Conservation (phyloP, 176 grass and related monocot genomes). For the Musa itinerans region DNA sequence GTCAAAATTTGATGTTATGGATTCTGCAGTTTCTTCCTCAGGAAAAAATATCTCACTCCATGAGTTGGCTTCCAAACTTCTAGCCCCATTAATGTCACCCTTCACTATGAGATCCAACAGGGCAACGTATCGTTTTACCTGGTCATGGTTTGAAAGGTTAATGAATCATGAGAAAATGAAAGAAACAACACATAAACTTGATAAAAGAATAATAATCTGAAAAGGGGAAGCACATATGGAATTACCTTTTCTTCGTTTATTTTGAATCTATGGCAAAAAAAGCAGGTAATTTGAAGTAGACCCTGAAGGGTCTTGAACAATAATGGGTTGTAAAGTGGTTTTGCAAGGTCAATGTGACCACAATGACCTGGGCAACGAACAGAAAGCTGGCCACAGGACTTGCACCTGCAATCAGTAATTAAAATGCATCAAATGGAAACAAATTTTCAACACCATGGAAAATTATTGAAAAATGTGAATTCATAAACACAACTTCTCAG, state of each 20-base stretch:
- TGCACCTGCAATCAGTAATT: conserved; percentile 46
- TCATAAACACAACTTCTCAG: too few relatives aligned
- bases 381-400: conserved; percentile 62
- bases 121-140: conserved; percentile 50
- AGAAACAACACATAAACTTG: not conserved
- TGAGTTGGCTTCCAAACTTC: conserved; percentile 34
- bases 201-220: conserved; percentile 1
- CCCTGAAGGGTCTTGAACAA: conserved; percentile 47
- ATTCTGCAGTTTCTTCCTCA: conserved; percentile 29
- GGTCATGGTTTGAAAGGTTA: conserved; percentile 22
- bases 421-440: conserved; percentile 22
- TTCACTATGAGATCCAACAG: conserved; percentile 49
- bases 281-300: conserved; percentile 59
- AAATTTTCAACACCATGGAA: not conserved
- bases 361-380: conserved; percentile 68
- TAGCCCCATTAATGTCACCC: conserved; percentile 61
- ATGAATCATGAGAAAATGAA: not conserved
- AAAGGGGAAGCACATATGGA: not conserved
- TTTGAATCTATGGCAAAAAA: conserved; percentile 70
- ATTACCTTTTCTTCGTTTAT: conserved; percentile 40
- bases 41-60: conserved; percentile 6
- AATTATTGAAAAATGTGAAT: not conserved
- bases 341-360: conserved; percentile 79
- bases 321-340: conserved; percentile 68
- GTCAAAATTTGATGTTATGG: conserved; percentile 23